phyloP scores from a whole-genome alignment of 2,329 filamentous ascomycete species.

The Fusarium brachygibbosum region DNA sequence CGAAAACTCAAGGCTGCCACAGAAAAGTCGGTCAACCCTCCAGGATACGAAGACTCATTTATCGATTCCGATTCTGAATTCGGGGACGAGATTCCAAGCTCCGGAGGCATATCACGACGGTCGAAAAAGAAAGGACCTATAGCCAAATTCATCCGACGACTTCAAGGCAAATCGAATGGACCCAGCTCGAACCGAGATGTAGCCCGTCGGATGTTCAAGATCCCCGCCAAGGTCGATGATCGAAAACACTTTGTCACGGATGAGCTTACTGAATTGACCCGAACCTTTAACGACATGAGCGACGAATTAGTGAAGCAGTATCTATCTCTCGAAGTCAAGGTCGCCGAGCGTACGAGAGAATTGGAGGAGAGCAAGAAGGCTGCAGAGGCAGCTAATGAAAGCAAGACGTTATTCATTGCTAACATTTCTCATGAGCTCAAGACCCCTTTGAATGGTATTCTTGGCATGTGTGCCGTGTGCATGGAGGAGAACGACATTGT shows the following conservation, averaged over 20 bases:
- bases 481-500: conserved; percentile 89
- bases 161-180: conserved; percentile 53
- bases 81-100: conserved; percentile 56
- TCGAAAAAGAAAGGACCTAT: conserved; percentile 61
- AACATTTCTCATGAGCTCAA: conserved; percentile 92
- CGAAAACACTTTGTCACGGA: conserved; percentile 83
- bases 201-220: conserved; percentile 76
- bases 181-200: conserved; percentile 55
- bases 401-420: conserved; percentile 97
- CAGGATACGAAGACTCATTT: conserved; percentile 67
- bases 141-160: conserved; percentile 55
- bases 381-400: conserved; percentile 94
- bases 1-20: conserved; percentile 81
- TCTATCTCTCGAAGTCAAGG: conserved; percentile 84
- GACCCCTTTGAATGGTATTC: conserved; percentile 93
- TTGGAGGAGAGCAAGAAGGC: conserved; percentile 91
- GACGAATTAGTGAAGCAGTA: conserved; percentile 92
- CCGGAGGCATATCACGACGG: conserved; percentile 59
- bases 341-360: conserved; percentile 84
- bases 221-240: conserved; percentile 85
- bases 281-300: conserved; percentile 93
- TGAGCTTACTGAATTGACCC: conserved; percentile 85
- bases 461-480: conserved; percentile 93
- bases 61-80: conserved; percentile 61
- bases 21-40: conserved; percentile 77